Percentiles rank a stretch among this genome's conserved stretches.
phyloP scores from a whole-genome alignment of 305 asterid genomes.

The Caryopteris hybrid region DNA sequence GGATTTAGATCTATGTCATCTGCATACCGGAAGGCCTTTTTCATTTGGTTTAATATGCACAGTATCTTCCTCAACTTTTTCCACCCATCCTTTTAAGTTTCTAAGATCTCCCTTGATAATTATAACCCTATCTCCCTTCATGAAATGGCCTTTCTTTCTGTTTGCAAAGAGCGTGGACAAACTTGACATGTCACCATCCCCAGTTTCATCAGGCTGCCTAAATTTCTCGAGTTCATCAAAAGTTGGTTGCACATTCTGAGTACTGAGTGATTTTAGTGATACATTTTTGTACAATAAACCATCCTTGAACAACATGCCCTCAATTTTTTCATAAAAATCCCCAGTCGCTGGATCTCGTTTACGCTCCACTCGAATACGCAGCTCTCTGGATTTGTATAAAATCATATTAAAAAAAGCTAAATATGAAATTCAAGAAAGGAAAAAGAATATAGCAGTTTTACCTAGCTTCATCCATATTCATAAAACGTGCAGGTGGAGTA shows the following conservation, averaged over 20 bases:
- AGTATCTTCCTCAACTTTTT: constrained; percentile 86
- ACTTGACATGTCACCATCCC: constrained; percentile 74
- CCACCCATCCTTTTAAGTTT: constrained; percentile 82
- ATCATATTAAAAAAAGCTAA: neutral
- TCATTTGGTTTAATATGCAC: constrained; percentile 78
- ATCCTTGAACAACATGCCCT: constrained; percentile 86
- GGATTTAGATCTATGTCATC: neutral
- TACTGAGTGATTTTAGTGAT: constrained; percentile 72
- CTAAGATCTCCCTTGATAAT: constrained; percentile 79
- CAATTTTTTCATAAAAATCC: constrained; percentile 74
- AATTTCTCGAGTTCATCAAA: constrained; percentile 92
- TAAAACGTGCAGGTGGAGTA: constrained; percentile 86
- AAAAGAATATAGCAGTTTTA: constrained; percentile 20
- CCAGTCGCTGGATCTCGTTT: constrained; percentile 70
- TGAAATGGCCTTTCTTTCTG: constrained; percentile 81
- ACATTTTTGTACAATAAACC: constrained; percentile 80
- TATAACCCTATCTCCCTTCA: constrained; percentile 88
- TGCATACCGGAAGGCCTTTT: constrained; percentile 68
- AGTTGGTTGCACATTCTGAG: constrained; percentile 70
- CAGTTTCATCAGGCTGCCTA: constrained; percentile 65
- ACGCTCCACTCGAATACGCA: constrained; percentile 82
- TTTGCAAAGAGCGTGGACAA: constrained; percentile 69
- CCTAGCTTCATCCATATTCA: constrained; percentile 96
- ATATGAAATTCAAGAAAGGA: neutral
- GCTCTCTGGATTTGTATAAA: constrained; percentile 50